Evolutionary conservation across 305 asterid genomes (phyloP).

Genomic region (Salvia sclarea): DNA sequence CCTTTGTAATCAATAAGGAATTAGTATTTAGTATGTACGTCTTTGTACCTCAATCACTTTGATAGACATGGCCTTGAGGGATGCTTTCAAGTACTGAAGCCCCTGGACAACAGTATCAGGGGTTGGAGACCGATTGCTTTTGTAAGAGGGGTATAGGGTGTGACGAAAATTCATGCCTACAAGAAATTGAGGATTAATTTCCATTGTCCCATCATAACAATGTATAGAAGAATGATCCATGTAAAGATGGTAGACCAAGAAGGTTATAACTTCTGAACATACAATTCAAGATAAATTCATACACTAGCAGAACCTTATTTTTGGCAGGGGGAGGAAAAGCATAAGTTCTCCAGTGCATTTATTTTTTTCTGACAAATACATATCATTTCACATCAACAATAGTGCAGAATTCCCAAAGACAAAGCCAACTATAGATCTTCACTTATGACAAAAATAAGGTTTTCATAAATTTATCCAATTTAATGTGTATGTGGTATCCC

Average conservation of each 20-base stretch:
- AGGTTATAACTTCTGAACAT: too few relatives aligned
- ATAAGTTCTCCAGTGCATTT: too few relatives aligned
- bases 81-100: slow-evolving; percentile 93
- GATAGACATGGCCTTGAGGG: slow-evolving; percentile 92
- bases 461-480: not conserved
- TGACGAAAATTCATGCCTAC: slow-evolving; percentile 92
- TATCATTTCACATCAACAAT: not conserved
- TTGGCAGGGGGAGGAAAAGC: too few relatives aligned
- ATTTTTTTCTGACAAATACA: not conserved
- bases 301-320: too few relatives aligned
- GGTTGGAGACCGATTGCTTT: slow-evolving; percentile 96
- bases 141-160: slow-evolving; percentile 84
- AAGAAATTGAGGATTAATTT: slow-evolving; percentile 37
- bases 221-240: not conserved
- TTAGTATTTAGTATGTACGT: slow-evolving; percentile 12
- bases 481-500: not conserved
- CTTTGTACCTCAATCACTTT: slow-evolving; percentile 87
- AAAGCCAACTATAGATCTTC: not conserved
- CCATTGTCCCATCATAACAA: slow-evolving; percentile 3
- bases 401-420: too few relatives aligned
- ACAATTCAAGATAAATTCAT: too few relatives aligned
- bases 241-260: not conserved
- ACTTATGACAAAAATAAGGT: not conserved
- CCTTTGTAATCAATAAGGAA: slow-evolving; percentile 22
- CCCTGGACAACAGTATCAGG: slow-evolving; percentile 98